A percentile compares a stretch with the other conserved stretches of the same genome.
These are phyloP conservation scores for Trichosporon coremiiforme DNA, from an alignment of 1,284 basidiomycete genomes.

Conservation along the genomic window DNA sequence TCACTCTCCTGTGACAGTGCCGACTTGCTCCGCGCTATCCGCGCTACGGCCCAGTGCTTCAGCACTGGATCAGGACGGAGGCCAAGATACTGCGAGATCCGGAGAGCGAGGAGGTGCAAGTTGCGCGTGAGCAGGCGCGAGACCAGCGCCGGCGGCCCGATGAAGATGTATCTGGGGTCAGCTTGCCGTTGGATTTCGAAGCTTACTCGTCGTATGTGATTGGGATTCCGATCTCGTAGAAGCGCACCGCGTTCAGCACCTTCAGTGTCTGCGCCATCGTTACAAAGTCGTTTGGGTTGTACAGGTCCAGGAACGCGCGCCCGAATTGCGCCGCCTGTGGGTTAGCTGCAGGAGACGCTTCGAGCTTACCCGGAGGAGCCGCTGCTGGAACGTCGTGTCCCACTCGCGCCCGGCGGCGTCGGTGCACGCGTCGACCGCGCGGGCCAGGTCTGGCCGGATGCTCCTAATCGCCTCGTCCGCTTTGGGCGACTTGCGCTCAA, in stretches of 20 bases:
- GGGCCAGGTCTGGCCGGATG: constrained; percentile 80
- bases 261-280: constrained; percentile 88
- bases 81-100: constrained; percentile 81
- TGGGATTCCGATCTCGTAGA: constrained; percentile 89
- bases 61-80: constrained; percentile 84
- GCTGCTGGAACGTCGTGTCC: constrained; percentile 85
- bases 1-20: constrained; percentile 64
- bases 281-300: constrained; percentile 87
- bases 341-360: neutral
- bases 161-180: constrained; percentile 68
- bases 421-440: constrained; percentile 88
- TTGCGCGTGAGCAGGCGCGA: constrained; percentile 81
- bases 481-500: constrained; percentile 77
- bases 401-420: constrained; percentile 92
- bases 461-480: constrained; percentile 90
- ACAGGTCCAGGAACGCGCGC: constrained; percentile 86
- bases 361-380: constrained; percentile 71
- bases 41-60: constrained; percentile 93
- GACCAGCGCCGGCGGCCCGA: constrained; percentile 76
- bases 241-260: constrained; percentile 91
- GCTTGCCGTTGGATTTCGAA: neutral
- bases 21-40: constrained; percentile 73
- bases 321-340: constrained; percentile 89
- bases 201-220: constrained; percentile 83
- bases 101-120: constrained; percentile 85